These are phyloP conservation scores for Lactifluus subvellereus DNA, from an alignment of 768 basidiomycete species.

Conservation along the genomic window DNA sequence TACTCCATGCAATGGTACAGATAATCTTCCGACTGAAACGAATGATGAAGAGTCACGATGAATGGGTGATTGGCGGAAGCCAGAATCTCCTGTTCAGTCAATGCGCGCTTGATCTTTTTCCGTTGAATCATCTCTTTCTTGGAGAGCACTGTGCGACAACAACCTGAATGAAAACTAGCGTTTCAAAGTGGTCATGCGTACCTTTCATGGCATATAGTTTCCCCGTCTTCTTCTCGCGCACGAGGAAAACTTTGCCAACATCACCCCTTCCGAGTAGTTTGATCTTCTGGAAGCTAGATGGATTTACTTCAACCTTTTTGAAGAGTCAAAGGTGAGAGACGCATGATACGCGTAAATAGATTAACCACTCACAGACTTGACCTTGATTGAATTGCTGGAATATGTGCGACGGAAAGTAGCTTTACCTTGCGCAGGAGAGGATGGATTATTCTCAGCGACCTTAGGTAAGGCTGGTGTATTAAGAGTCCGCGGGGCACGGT, in stretches of 20 bases:
- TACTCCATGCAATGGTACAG: conserved; percentile 99
- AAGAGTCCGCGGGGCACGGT: conserved; percentile 34
- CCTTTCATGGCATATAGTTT: conserved; percentile 99
- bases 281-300: conserved; percentile 91
- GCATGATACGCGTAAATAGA: conserved; percentile 12
- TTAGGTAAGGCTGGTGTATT: conserved; percentile 35
- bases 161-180: conserved; percentile 18
- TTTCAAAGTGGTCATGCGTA: conserved; percentile 37
- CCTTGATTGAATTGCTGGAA: conserved; percentile 96
- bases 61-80: conserved; percentile 99
- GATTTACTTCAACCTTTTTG: conserved; percentile 83
- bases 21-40: conserved; percentile 97
- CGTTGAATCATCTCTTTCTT: conserved; percentile 99
- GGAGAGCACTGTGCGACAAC: conserved; percentile 68
- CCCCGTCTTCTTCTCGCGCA: conserved; percentile 94
- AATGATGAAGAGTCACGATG: conserved; percentile 98
- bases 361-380: conserved; percentile 59
- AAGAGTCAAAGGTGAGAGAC: conserved; percentile 5
- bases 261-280: conserved; percentile 99
- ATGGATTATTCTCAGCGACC: conserved; percentile 38
- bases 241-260: conserved; percentile 97
- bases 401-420: conserved; percentile 89
- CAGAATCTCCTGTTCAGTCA: conserved; percentile 98
- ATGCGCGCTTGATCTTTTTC: conserved; percentile 97
- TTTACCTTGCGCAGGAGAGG: conserved; percentile 48